Percentiles rank a stretch among this genome's conserved stretches.
Conservation (phyloP, 768 basidiomycete species). For the Tulasnella sp. region DNA sequence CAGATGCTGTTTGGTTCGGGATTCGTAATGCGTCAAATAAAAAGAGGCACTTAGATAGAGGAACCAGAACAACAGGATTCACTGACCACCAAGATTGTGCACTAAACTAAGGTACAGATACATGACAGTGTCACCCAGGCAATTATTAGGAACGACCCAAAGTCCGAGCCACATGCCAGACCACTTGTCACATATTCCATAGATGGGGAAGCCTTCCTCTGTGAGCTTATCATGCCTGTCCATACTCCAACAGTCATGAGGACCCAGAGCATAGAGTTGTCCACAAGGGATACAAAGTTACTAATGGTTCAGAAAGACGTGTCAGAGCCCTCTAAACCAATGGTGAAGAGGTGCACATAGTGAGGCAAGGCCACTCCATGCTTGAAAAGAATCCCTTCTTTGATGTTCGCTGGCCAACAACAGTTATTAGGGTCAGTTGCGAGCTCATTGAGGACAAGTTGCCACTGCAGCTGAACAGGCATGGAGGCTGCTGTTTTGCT, state of each 20-base stretch:
- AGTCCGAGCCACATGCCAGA: slow-evolving; percentile 37
- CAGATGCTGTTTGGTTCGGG: slow-evolving; percentile 38
- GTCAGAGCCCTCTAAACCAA: too few relatives aligned
- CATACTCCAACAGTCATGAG: slow-evolving; percentile 39
- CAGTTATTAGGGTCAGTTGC: too few relatives aligned
- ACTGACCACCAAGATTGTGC: neutral
- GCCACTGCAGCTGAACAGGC: too few relatives aligned
- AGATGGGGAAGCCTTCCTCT: slow-evolving; percentile 42
- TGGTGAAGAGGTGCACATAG: neutral
- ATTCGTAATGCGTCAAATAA: slow-evolving; percentile 37
- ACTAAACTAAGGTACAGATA: slow-evolving; percentile 34
- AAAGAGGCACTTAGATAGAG: slow-evolving; percentile 6
- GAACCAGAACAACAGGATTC: neutral
- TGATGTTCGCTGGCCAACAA: too few relatives aligned
- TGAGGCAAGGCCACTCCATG: too few relatives aligned
- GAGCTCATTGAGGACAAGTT: too few relatives aligned
- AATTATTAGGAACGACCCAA: slow-evolving; percentile 43
- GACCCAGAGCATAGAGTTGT: slow-evolving; percentile 36
- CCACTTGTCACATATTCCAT: slow-evolving; percentile 38
- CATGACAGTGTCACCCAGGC: slow-evolving; percentile 33
- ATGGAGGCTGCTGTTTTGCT: too few relatives aligned
- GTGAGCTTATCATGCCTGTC: slow-evolving; percentile 45
- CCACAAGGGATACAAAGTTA: slow-evolving; percentile 33
- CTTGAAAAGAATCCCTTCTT: too few relatives aligned
- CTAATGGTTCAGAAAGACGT: too few relatives aligned